Evolutionary conservation across 1,139 yeast species (phyloP).

Genomic region (Candida sanyaensis): DNA sequence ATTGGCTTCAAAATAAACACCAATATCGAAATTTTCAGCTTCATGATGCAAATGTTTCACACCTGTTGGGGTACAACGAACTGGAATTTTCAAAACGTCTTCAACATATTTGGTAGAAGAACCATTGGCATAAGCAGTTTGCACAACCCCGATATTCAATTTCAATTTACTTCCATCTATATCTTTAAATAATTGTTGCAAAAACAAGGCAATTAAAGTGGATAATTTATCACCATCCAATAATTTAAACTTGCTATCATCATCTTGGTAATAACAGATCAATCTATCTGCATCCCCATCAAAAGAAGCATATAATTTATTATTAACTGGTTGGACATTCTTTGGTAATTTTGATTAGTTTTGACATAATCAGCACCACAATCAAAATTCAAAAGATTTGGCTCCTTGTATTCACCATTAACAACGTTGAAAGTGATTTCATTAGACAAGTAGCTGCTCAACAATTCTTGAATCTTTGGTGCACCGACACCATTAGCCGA

Average conservation of each 20-base stretch:
- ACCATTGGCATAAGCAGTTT: conserved; percentile 98
- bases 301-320: conserved; percentile 72
- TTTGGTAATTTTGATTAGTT: conserved; percentile 80
- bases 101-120: conserved; percentile 76
- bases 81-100: conserved; percentile 69
- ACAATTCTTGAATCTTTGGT: conserved; percentile 59
- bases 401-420: conserved; percentile 59
- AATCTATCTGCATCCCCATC: conserved; percentile 99
- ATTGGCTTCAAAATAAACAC: conserved; percentile 95
- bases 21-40: conserved; percentile 82
- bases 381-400: conserved; percentile 63
- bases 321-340: conserved; percentile 45
- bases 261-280: conserved; percentile 72
- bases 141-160: conserved; percentile 79
- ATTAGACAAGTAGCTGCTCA: conserved; percentile 41
- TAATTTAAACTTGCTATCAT: conserved; percentile 53
- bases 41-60: conserved; percentile 94
- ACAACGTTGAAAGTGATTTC: conserved; percentile 50
- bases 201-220: conserved; percentile 73
- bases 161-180: conserved; percentile 39
- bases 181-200: conserved; percentile 49
- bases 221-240: conserved; percentile 96
- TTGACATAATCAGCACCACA: conserved; percentile 98
- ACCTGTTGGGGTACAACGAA: conserved; percentile 90
- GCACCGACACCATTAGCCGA: conserved; percentile 98